Percentiles rank a stretch among this genome's conserved stretches.
Conservation (phyloP, 1,284 basidiomycete genomes). For the Apiotrichum gracile region DNA sequence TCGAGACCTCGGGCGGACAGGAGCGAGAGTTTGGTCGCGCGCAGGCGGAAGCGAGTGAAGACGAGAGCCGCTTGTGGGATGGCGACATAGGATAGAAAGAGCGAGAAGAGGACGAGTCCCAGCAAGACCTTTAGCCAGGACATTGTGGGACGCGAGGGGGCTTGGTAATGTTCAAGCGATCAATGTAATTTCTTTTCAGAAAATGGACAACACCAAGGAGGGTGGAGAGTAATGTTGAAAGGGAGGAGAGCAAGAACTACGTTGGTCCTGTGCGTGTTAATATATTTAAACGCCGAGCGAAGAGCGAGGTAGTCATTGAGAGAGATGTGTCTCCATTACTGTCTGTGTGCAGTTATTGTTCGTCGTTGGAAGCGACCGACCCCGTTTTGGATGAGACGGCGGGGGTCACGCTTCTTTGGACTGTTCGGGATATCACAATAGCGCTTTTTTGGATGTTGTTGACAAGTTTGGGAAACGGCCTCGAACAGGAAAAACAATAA, state of each 20-base stretch:
- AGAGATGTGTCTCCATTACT: no score
- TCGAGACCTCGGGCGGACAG: slow-evolving; percentile 31
- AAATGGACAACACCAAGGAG: background rate
- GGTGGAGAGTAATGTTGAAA: background rate
- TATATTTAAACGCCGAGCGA: no score
- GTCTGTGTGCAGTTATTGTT: no score
- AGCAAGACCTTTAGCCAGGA: slow-evolving; percentile 4
- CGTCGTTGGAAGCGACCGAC: no score
- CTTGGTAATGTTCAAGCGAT: background rate
- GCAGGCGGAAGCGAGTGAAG: slow-evolving; percentile 12
- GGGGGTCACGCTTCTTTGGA: no score
- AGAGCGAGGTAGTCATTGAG: no score
- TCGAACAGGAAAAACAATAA: no score
- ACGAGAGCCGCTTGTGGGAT: slow-evolving; percentile 17
- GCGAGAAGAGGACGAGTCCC: slow-evolving; percentile 9
- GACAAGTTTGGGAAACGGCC: no score
- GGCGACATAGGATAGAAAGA: slow-evolving; percentile 15
- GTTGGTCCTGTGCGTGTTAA: no score
- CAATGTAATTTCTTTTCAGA: background rate
- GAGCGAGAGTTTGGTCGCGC: slow-evolving; percentile 20
- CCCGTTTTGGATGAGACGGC: no score
- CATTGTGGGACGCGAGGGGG: slow-evolving; percentile 5
- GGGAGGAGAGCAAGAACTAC: background rate
- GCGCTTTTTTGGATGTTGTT: no score
- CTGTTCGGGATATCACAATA: no score